Conservation (phyloP, 2,329 filamentous ascomycete genomes). For the Cytospora piceae region DNA sequence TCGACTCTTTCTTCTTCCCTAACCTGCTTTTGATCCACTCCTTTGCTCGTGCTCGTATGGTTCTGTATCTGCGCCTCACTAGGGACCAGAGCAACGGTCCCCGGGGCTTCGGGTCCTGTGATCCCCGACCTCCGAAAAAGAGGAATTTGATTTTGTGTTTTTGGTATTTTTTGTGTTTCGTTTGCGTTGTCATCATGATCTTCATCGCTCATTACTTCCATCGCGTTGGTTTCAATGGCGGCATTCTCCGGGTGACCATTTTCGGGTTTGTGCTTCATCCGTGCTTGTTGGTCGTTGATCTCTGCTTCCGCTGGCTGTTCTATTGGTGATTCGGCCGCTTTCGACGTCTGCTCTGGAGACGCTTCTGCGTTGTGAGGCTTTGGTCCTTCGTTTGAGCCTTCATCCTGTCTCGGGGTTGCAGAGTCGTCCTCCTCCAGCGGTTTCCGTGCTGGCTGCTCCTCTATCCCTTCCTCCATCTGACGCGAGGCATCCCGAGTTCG, state of each 20-base stretch:
- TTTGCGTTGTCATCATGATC: constrained; percentile 13
- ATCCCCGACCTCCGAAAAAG: constrained; percentile 31
- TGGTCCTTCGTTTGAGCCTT: neutral
- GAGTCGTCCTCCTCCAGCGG: neutral
- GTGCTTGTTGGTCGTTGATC: constrained; percentile 2
- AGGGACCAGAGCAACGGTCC: constrained; percentile 29
- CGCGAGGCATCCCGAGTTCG: neutral
- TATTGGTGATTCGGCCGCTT: constrained; percentile 17
- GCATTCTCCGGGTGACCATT: constrained; percentile 2
- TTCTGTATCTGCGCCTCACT: constrained; percentile 30
- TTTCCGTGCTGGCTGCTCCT: constrained; percentile 3
- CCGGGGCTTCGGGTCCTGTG: constrained; percentile 31
- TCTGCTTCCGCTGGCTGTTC: neutral
- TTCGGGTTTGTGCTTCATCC: neutral
- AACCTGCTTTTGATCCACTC: constrained; percentile 23
- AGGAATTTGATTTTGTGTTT: constrained; percentile 24
- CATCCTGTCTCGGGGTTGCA: neutral
- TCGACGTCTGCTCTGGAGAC: constrained; percentile 18
- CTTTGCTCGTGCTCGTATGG: constrained; percentile 28
- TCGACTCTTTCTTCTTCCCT: constrained; percentile 24
- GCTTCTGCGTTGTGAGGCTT: neutral
- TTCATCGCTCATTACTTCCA: constrained; percentile 12
- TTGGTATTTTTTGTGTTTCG: constrained; percentile 4
- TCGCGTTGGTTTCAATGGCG: constrained; percentile 5
- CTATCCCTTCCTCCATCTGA: neutral